Percentiles rank a stretch among this genome's conserved stretches.
Evolutionary conservation across 805 yeast species (phyloP).

Genomic region (Kodamaea fukazawae): DNA sequence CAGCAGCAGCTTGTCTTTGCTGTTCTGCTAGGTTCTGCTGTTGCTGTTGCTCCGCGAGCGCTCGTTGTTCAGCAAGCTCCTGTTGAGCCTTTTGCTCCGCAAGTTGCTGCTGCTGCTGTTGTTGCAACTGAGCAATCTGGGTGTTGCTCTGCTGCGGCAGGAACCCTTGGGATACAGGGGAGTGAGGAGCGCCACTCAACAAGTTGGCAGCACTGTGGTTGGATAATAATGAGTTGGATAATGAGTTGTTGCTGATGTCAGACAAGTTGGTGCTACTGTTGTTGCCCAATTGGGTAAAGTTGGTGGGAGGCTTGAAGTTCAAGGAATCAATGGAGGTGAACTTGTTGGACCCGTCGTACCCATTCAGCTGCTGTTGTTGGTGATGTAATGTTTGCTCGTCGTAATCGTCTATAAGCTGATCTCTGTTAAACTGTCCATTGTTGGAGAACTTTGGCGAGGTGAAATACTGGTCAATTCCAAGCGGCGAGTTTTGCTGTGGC

Average conservation of each 20-base stretch:
- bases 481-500: constrained; percentile 8
- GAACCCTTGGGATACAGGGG: constrained; percentile 6
- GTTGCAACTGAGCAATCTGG: constrained; percentile 17
- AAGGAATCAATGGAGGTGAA: constrained; percentile 40
- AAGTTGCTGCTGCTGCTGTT: constrained; percentile 14
- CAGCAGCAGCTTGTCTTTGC: constrained; percentile 7
- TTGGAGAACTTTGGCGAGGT: constrained; percentile 14
- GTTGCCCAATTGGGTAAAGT: constrained; percentile 41
- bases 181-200: constrained; percentile 6
- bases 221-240: constrained; percentile 20
- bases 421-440: constrained; percentile 12
- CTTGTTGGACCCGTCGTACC: constrained; percentile 14
- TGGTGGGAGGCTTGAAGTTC: constrained; percentile 39
- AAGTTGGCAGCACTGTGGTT: constrained; percentile 14
- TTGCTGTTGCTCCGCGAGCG: constrained; percentile 3
- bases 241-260: constrained; percentile 30
- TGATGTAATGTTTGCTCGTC: constrained; percentile 9
- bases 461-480: constrained; percentile 4
- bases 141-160: constrained; percentile 6
- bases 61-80: constrained; percentile 10
- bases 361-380: constrained; percentile 8
- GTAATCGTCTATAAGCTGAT: constrained; percentile 12
- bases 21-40: constrained; percentile 3
- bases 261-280: constrained; percentile 39
- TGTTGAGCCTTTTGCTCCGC: constrained; percentile 13